Evolutionary conservation across 148 eudicot species (phyloP), one percentile per base, ranked within the genome.

Genomic region (Dysphania ambrosioides): DNA sequence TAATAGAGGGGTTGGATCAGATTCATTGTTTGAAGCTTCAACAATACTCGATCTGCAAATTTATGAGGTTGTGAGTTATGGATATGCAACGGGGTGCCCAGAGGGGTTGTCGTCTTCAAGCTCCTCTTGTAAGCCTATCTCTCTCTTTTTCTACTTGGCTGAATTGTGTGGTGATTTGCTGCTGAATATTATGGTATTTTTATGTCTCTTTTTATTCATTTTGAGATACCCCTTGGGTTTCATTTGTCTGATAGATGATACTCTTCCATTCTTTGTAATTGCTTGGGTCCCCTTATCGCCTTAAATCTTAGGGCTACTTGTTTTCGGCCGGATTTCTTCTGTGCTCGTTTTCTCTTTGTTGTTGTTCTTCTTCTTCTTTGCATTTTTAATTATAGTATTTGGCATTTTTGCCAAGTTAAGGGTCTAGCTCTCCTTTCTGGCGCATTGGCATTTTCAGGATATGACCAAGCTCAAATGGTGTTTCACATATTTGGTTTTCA

Each of bases 121-220:
- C 97, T 80, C 96, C 98, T 26, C 76, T 93, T 84, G 98, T 90
- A 73, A 86, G 87, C 42, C n/a, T 16, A n/a, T n/a, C n/a, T n/a
- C n/a, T n/a, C n/a, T n/a, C n/a, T n/a, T n/a, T n/a, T n/a, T n/a
- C n/a, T n/a, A n/a, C n/a, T n/a, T n/a, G n/a, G n/a, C n/a, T n/a
- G n/a, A n/a, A n/a, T n/a, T n/a, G n/a, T n/a, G n/a, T n/a, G n/a
- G n/a, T n/a, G n/a, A n/a, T n/a, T n/a, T n/a, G n/a, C n/a, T n/a
- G n/a, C n/a, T n/a, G n/a, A n/a, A n/a, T n/a, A n/a, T n/a, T n/a
- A n/a, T n/a, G n/a, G n/a, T n/a, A n/a, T n/a, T n/a, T n/a, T n/a
- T n/a, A n/a, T n/a, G n/a, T n/a, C n/a, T n/a, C n/a, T n/a, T n/a
- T n/a, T n/a, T n/a, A n/a, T n/a, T n/a, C n/a, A n/a, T 69, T 55